phyloP scores from a whole-genome alignment of 2,329 filamentous ascomycete species.

The Aspergillus calidoustus region DNA sequence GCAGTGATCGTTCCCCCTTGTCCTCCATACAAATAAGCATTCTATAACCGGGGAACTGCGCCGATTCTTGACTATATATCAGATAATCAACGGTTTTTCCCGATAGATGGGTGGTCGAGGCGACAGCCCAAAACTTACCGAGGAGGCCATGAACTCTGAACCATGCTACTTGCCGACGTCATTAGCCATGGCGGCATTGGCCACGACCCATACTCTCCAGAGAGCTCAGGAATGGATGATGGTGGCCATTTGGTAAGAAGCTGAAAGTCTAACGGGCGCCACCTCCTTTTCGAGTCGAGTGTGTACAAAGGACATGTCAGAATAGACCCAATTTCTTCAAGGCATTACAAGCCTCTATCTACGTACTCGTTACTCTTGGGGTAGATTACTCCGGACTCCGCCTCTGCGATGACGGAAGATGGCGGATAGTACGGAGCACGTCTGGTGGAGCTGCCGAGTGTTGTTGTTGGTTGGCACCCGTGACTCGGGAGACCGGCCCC shows the following conservation, averaged over 20 bases:
- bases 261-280: background rate
- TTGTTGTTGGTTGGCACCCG: conserved; percentile 1
- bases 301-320: background rate
- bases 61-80: background rate
- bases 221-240: no score
- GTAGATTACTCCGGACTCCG: conserved; percentile 15
- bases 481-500: conserved; percentile 30
- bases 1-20: no score
- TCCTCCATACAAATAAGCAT: background rate
- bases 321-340: background rate
- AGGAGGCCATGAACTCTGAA: background rate
- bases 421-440: conserved; percentile 13
- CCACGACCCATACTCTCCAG: background rate
- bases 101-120: background rate
- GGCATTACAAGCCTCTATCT: no score
- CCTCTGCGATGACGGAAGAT: conserved; percentile 24
- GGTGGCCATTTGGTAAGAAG: background rate
- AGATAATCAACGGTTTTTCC: background rate
- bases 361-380: background rate
- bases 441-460: background rate
- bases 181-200: conserved; percentile 26
- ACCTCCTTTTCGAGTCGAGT: background rate
- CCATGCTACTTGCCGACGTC: conserved; percentile 31
- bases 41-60: conserved; percentile 2
- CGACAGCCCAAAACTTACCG: conserved; percentile 4